Evolutionary conservation across 2,329 filamentous ascomycete species (phyloP), one percentile per base, ranked within the genome.

Genomic region (Fusarium fujikuroi): DNA sequence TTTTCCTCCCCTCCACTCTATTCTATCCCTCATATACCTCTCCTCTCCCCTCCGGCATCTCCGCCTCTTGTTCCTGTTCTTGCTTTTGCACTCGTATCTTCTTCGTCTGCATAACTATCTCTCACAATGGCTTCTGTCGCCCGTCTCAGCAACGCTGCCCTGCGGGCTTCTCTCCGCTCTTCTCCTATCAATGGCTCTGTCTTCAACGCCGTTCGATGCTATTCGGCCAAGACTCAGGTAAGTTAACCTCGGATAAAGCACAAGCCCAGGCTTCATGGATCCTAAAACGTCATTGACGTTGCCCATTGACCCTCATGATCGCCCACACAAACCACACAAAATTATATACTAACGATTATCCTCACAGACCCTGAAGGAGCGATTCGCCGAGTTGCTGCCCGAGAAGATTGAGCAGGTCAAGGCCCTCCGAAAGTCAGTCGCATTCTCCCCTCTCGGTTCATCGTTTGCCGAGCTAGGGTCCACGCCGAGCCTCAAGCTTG

Each of bases 321-420:
- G 28, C 28, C n/a, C 34, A 30, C 30, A 63, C 28, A 50, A 49
- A 32, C 28, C 30, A 54, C 18, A 50, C 15, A 40, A 59, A 50
- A 57, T 28, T 23, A 49, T 37, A 19, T 43, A 36, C 70, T 73
- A 21, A 73, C 43, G 25, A 25, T 70, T 57, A 39, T 49, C 30
- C 37, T 61, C 46, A 12, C 61, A 99, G 96, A 95, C 95, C 79
- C 87, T 99, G 83, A 99, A 99, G 90, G 96, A 99, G 85, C 95
- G 95, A 83, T 98, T 99, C 85, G 95, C 95, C 83, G 95, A 96
- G 85, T 92, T 95, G 82, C 89, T 99, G 74, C 96, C 96, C 79
- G 94, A 92, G 84, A 97, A 98, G 91, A 92, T 98, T 83, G 96
- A 99, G 88, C 94, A 98, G 91, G 95, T 99, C 89, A 99, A 99